These are phyloP conservation scores for Cordyceps cateniannulata DNA, from an alignment of 2,329 filamentous ascomycete species.

Conservation along the genomic window DNA sequence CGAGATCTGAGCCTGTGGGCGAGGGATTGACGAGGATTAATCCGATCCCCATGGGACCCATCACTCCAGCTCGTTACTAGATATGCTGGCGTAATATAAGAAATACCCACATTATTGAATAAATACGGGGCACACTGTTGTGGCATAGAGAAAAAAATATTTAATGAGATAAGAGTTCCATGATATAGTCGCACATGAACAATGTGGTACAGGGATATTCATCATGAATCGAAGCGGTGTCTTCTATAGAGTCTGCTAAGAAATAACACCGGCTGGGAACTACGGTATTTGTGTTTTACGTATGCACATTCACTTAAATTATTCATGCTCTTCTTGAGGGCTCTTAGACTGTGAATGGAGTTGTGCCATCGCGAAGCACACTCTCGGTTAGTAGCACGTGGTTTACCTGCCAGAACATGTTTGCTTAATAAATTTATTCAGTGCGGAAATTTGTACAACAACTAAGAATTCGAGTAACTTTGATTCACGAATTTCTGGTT, in stretches of 20 bases:
- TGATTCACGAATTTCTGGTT: too few relatives aligned
- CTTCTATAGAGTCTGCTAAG: background rate
- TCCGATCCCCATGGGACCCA: constrained; percentile 7
- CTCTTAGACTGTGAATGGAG: too few relatives aligned
- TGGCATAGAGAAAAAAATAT: background rate
- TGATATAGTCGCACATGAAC: background rate
- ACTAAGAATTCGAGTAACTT: too few relatives aligned
- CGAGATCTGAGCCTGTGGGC: background rate
- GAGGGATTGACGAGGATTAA: constrained; percentile 5
- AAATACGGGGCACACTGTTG: background rate
- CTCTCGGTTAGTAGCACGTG: too few relatives aligned
- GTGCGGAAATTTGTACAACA: too few relatives aligned
- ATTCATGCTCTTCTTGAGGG: too few relatives aligned
- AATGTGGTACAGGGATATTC: background rate
- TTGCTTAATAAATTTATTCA: too few relatives aligned
- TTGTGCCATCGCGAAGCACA: too few relatives aligned
- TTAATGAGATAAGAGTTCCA: background rate
- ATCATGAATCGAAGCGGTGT: background rate
- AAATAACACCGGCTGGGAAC: too few relatives aligned
- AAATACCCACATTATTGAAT: background rate
- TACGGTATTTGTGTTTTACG: too few relatives aligned
- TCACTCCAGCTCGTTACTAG: background rate
- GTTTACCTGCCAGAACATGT: too few relatives aligned
- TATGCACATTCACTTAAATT: too few relatives aligned
- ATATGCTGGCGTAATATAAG: background rate